A percentile compares a stretch with the other conserved stretches of the same genome.
Evolutionary conservation across 2,329 filamentous ascomycete species (phyloP).

Genomic region (Keithomyces neogunnii): DNA sequence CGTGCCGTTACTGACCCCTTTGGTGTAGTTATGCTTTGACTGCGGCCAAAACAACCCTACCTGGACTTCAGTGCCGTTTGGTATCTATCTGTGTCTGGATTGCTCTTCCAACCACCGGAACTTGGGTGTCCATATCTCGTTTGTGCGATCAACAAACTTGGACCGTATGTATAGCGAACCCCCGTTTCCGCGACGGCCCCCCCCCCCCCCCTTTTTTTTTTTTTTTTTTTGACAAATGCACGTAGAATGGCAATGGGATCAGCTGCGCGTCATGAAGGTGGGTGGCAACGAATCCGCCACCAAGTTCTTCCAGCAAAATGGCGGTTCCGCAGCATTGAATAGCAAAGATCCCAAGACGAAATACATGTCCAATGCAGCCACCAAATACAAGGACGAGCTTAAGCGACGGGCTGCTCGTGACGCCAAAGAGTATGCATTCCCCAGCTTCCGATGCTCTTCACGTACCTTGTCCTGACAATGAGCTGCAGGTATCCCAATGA

Average conservation of each 20-base stretch:
- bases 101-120: constrained; percentile 97
- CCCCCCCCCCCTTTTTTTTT: too few relatives aligned
- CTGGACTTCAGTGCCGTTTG: constrained; percentile 95
- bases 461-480: constrained; percentile 15
- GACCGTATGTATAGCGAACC: constrained; percentile 61
- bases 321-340: constrained; percentile 83
- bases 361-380: constrained; percentile 87
- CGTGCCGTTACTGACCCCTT: background rate
- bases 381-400: constrained; percentile 96
- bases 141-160: constrained; percentile 96
- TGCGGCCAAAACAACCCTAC: constrained; percentile 96
- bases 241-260: constrained; percentile 96
- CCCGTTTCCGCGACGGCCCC: too few relatives aligned
- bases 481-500: constrained; percentile 65
- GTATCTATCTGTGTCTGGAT: constrained; percentile 96
- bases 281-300: constrained; percentile 97
- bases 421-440: constrained; percentile 62
- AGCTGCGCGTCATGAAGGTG: constrained; percentile 94
- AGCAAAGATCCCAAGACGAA: constrained; percentile 97
- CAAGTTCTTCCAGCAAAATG: constrained; percentile 96
- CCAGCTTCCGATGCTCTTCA: background rate
- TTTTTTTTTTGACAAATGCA: constrained; percentile 10
- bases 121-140: constrained; percentile 96
- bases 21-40: constrained; percentile 83
- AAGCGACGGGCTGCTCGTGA: constrained; percentile 78